These are phyloP conservation scores for Candida railenensis DNA, from an alignment of 805 yeast genomes.

Conservation along the genomic window DNA sequence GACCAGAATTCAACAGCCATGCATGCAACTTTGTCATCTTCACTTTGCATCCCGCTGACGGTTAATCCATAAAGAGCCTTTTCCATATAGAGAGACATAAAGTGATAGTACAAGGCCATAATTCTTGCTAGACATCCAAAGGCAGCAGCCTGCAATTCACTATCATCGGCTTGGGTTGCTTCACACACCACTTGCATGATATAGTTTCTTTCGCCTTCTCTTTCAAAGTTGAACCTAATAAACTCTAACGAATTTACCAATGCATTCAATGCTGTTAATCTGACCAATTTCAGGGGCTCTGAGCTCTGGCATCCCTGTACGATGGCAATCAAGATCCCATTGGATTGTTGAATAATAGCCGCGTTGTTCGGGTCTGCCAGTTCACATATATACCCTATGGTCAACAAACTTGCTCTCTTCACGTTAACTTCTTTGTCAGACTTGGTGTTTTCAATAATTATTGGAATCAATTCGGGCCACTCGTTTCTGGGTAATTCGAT, in stretches of 20 bases:
- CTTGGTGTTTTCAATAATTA: constrained; percentile 83
- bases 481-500: constrained; percentile 84
- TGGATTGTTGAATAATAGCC: constrained; percentile 77
- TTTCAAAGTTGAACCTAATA: constrained; percentile 81
- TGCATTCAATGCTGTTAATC: constrained; percentile 90
- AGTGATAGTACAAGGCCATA: constrained; percentile 83
- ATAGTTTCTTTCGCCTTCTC: constrained; percentile 93
- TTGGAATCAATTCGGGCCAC: constrained; percentile 85
- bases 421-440: constrained; percentile 73
- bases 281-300: constrained; percentile 72
- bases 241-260: constrained; percentile 88
- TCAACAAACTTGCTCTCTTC: constrained; percentile 81
- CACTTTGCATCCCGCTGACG: constrained; percentile 85
- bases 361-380: constrained; percentile 81
- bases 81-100: constrained; percentile 96
- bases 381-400: constrained; percentile 96
- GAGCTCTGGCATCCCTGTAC: constrained; percentile 92
- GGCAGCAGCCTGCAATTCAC: constrained; percentile 87
- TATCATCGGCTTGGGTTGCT: constrained; percentile 88
- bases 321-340: constrained; percentile 90
- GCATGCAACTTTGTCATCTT: constrained; percentile 84
- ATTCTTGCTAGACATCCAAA: constrained; percentile 93
- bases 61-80: constrained; percentile 91
- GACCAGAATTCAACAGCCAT: constrained; percentile 99
- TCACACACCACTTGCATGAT: constrained; percentile 99